phyloP scores from a whole-genome alignment of 768 basidiomycete species.

The Galerina marginata region DNA sequence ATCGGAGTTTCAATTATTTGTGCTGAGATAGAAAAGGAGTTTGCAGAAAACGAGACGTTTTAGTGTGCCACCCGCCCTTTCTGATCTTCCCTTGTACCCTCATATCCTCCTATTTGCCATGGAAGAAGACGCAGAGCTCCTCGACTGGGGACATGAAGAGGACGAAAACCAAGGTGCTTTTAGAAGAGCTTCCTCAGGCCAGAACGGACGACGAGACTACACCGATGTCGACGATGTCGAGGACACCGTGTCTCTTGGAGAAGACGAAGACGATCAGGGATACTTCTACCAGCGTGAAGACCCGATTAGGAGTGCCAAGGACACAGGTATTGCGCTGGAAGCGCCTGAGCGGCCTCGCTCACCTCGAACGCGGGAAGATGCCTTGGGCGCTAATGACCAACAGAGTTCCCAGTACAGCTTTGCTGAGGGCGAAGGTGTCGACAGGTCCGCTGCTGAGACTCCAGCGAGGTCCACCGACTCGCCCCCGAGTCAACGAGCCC shows the following conservation, averaged over 20 bases:
- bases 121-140: conserved; percentile 70
- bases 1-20: conserved; percentile 27
- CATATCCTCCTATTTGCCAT: conserved; percentile 37
- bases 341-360: conserved; percentile 13
- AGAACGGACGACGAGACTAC: conserved; percentile 13
- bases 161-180: conserved; percentile 39
- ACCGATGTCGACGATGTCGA: conserved; percentile 55
- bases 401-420: conserved; percentile 10
- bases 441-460: conserved; percentile 1
- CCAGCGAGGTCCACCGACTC: conserved; percentile 6
- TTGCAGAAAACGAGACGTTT: conserved; percentile 19
- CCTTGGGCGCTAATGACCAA: conserved; percentile 23
- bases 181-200: conserved; percentile 28
- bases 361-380: conserved; percentile 14
- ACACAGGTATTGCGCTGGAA: conserved; percentile 4
- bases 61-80: conserved; percentile 6
- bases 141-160: conserved; percentile 70
- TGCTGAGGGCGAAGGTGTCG: conserved; percentile 10
- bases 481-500: conserved; percentile 18
- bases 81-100: conserved; percentile 10
- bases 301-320: not conserved
- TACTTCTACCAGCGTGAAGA: conserved; percentile 38
- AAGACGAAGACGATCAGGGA: conserved; percentile 71
- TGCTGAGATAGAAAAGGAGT: conserved; percentile 30
- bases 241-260: conserved; percentile 72